These are phyloP conservation scores for Maudiozyma saulgeensis DNA, from an alignment of 805 yeast genomes.

Conservation along the genomic window DNA sequence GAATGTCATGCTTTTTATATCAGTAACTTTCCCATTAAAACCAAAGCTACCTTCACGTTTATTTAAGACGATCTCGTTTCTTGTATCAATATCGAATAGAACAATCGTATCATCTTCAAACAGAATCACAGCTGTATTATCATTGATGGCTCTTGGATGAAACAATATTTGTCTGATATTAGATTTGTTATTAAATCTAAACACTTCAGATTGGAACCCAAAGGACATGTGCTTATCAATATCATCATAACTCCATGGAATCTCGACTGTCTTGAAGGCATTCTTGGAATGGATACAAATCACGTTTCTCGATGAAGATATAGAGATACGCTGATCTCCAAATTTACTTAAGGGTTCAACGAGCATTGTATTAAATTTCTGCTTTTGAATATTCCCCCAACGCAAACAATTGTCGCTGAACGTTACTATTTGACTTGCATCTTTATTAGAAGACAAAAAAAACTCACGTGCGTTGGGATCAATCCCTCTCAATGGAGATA, in stretches of 20 bases:
- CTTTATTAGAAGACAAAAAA: background rate
- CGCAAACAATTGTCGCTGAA: constrained; percentile 1
- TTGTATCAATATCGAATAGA: constrained; percentile 12
- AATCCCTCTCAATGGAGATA: background rate
- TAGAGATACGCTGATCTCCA: background rate
- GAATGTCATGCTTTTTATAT: constrained; percentile 17
- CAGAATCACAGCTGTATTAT: constrained; percentile 18
- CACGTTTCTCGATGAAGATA: constrained; percentile 16
- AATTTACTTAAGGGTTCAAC: constrained; percentile 2
- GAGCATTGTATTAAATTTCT: constrained; percentile 3
- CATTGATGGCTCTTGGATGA: constrained; percentile 31
- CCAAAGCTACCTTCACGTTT: constrained; percentile 12
- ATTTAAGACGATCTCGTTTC: constrained; percentile 5
- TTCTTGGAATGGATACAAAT: constrained; percentile 13
- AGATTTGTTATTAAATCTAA: background rate
- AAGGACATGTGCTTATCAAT: background rate
- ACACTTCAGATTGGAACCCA: constrained; percentile 1
- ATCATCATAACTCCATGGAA: constrained; percentile 19
- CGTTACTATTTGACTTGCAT: background rate
- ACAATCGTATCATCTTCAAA: constrained; percentile 18
- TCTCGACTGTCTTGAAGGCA: constrained; percentile 17
- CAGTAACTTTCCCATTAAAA: constrained; percentile 13
- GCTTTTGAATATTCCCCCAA: constrained; percentile 3
- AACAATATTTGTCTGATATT: constrained; percentile 35
- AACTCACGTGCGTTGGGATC: background rate